phyloP scores from a whole-genome alignment of 2,329 filamentous ascomycete genomes.

The Fusarium robinianum region DNA sequence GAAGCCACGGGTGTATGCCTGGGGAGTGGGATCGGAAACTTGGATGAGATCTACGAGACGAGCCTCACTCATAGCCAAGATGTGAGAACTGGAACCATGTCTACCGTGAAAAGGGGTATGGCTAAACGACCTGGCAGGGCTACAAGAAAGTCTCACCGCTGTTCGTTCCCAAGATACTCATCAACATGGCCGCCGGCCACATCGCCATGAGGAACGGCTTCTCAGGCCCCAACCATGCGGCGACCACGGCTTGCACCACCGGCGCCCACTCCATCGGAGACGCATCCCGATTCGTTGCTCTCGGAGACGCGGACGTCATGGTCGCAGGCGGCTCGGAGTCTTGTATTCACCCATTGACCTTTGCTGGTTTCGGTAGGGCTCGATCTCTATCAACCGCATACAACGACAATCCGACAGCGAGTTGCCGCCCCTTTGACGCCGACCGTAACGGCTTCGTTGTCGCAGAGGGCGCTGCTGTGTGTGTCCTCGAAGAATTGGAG shows the following conservation, averaged over 20 bases:
- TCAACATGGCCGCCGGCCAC: conserved; percentile 93
- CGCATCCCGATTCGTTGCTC: conserved; percentile 88
- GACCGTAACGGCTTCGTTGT: conserved; percentile 87
- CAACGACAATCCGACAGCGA: conserved; percentile 70
- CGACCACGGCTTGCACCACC: conserved; percentile 93
- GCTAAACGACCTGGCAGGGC: conserved; percentile 58
- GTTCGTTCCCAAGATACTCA: conserved; percentile 90
- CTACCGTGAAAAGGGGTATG: background rate
- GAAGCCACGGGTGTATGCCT: conserved; percentile 88
- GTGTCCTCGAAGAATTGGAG: conserved; percentile 87
- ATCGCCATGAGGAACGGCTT: conserved; percentile 92
- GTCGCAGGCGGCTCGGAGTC: conserved; percentile 93
- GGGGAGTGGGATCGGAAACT: conserved; percentile 92
- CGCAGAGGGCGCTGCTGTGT: conserved; percentile 84
- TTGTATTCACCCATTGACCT: conserved; percentile 91
- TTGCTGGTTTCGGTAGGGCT: conserved; percentile 88
- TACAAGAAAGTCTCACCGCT: conserved; percentile 92
- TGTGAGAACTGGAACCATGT: conserved; percentile 57
- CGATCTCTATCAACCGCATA: conserved; percentile 82
- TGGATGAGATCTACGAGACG: conserved; percentile 87
- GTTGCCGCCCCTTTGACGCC: conserved; percentile 87
- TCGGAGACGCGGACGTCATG: conserved; percentile 93
- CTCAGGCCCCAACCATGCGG: conserved; percentile 88
- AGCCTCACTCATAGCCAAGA: conserved; percentile 74
- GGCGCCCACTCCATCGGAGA: conserved; percentile 95